Base-by-base conservation (phyloP, 2,329 filamentous ascomycete genomes). In the Arachnomyces sp. region DNA sequence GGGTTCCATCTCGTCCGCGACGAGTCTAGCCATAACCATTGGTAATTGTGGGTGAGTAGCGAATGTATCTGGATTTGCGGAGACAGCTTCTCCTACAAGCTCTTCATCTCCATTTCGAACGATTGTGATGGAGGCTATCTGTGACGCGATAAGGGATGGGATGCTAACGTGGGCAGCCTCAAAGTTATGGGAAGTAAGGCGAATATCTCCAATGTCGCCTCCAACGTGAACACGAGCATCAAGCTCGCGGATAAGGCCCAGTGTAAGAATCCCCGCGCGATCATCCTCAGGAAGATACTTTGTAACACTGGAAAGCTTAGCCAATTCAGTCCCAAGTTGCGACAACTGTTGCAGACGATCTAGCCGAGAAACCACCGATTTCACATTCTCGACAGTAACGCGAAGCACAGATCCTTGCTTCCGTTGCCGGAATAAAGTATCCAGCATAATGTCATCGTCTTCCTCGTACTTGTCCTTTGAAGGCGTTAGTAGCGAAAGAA, bases 241-340 rank as follows among this genome's bases (percentile, higher is more conserved):
- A 5, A 86, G 52, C 13, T 79, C 77, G 38, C 79, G 76, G 39
- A 95, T 61, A 21, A 78, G 69, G 1, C 75, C 71, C 29, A 98
- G 69, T 0, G 82, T 88, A 29, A 98, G 69, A 14, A 96, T 69
- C 0, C 92, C 92, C 2, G 92, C 92, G 2, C 89, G 78, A 52
- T 98, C 90, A 61, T 98, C 92, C 52, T 98, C 90, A 0, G 92
- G 90, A 2, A 98, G 72, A 58, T 96, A 96, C 57, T 95, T 96
- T 5, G 90, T 78, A 17, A 98, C 87, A 1, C 81, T 89, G 1
- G 88, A 86, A 4, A 98, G 70, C 49, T 84, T 86, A 4, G 82
- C 74, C 36, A 96, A 60, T 53, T 98, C 92, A 47, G 85, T 81
- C 1, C 77, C 82, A 7, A 98, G 73, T 8, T 74, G 73, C 6